These are phyloP conservation scores for Pestalotiopsis sp. DNA, from an alignment of 2,329 filamentous ascomycete genomes.

Conservation along the genomic window DNA sequence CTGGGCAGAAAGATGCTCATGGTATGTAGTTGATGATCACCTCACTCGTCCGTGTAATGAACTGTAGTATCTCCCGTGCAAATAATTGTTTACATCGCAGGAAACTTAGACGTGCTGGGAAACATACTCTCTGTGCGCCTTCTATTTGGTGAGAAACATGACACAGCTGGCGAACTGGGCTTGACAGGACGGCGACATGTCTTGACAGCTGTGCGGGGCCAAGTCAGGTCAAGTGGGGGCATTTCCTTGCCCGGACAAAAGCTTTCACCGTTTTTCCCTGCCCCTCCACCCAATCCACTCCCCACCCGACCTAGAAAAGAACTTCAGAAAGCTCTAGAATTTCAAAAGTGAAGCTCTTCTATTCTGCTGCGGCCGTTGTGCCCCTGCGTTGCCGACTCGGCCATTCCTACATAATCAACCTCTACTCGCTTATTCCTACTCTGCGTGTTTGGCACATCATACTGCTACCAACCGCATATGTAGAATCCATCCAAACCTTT, in stretches of 20 bases:
- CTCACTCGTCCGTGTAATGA: too few species aligned
- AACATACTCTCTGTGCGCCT: too few species aligned
- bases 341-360: background rate
- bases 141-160: too few species aligned
- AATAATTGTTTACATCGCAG: too few species aligned
- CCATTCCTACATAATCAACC: background rate
- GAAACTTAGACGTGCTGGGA: too few species aligned
- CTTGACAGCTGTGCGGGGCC: too few species aligned
- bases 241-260: background rate
- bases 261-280: background rate
- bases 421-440: background rate
- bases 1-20: too few species aligned
- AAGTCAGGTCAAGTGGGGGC: background rate
- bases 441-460: background rate
- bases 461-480: conserved; percentile 1
- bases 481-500: background rate
- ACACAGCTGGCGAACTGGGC: too few species aligned
- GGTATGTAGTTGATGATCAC: too few species aligned
- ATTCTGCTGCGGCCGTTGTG: conserved; percentile 2
- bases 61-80: too few species aligned
- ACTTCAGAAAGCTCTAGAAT: conserved; percentile 10
- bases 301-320: background rate
- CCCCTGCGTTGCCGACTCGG: conserved; percentile 4
- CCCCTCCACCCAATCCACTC: background rate
- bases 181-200: too few species aligned